Base-by-base conservation (phyloP, 768 basidiomycete genomes). In the Mycena vitilis region DNA sequence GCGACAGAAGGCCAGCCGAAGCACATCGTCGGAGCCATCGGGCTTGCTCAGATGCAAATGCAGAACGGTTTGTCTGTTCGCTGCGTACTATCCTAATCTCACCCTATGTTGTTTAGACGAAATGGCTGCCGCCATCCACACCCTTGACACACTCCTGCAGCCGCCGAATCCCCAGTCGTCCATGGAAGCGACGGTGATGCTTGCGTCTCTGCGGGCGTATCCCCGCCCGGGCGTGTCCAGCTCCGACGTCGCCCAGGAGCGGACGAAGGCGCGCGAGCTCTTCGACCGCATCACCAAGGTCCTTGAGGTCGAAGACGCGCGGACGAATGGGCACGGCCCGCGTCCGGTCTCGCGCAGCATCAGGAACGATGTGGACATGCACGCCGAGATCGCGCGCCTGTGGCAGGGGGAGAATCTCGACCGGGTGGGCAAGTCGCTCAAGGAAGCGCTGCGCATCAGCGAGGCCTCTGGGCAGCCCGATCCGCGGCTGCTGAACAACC, bases 31-130 rank as follows among this genome's bases (percentile, higher is more conserved):
- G 94, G 93, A 1, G 90, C 92, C 20, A 87, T 98, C 55, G 96
- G 95, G 2, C 82, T 93, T 68, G 95, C 95, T 0, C 95, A 96
- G 73, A 88, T 94, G 82, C 94, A 95, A 72, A 86, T 98, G 79
- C 87, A 89, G 55, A 91, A 89, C 54, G 92, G 96, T 95, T 55
- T 42, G 74, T 63, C 42, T 51, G 52, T 30, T 36, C n/a, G 48
- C 8, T 62, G 12, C 6, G 18, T 37, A 2, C 18, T 64, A 48
- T 2, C 4, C 38, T 40, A 8, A 15, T 40, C 12, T 23, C n/a
- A 42, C 42, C 63, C 11, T 71, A 30, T 30, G 30, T 30, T 30
- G 5, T 30, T 30, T 30, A 95, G 94, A 93, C 71, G 94, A 96
- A 76, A 87, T 89, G 73, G 88, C 93, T 2, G 92, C 91, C 37